Evolutionary conservation across 441 rosid genomes (phyloP), one percentile per base, ranked within the genome.

Genomic region (California macrophylla): DNA sequence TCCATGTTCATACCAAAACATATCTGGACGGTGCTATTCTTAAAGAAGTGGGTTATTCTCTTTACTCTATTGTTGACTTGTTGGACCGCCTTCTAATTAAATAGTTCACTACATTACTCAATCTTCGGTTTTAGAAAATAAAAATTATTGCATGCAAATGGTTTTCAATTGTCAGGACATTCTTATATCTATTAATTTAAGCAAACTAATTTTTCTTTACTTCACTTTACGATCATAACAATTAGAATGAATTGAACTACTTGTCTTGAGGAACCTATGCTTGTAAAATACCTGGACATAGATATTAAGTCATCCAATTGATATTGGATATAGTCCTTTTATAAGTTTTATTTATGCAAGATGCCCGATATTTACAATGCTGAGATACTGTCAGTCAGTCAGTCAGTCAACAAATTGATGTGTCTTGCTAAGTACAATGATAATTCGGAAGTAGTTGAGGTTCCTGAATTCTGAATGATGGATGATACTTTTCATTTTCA

Each of bases 21-120:
- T 92, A 87, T 79, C 75, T 94, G 61, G 99, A 94, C 82, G 99
- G 99, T 40, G 96, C 97, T 71, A 85, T 90, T 47, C 97, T 94
- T 69, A 94, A 87, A 87, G 98, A 94, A 80, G 99, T 94, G 76
- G 52, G 90, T 68, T 67, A 42, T 29, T n/a, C 62, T 72, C 50
- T 66, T 4, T 6, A 18, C 65, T 36, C 42, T 52, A 28, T 60
- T 47, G 38, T 29, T 66, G 66, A 21, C 13, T 32, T 45, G 25
- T 72, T 60, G 47, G 28, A 50, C 47, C 28, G 34, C 67, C n/a
- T 2, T 18, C 24, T 45, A 45, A 23, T 34, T 40, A 28, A 28
- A 4, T 67, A 38, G 38, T 71, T 64, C 64, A 18, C 7, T 40
- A 7, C 61, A 18, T 52, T 64, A 63, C n/a, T 38, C 9, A 38